Conservation (phyloP, 2,329 filamentous ascomycete species). For the Talaromyces marneffei region DNA sequence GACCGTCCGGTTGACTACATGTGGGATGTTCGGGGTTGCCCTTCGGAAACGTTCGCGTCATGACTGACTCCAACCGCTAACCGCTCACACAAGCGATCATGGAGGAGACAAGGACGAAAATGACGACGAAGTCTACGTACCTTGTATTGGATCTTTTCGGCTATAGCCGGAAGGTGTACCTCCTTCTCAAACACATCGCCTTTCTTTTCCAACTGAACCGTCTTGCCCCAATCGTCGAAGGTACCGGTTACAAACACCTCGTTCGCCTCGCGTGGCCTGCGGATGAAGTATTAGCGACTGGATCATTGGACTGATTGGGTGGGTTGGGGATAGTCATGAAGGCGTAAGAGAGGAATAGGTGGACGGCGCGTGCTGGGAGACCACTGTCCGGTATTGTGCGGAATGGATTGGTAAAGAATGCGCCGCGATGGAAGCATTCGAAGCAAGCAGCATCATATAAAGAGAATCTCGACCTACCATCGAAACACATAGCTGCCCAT, state of each 20-base stretch:
- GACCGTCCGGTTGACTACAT: background rate
- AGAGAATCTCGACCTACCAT: slow-evolving; percentile 27
- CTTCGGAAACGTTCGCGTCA: background rate
- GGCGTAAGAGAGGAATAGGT: background rate
- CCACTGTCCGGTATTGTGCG: background rate
- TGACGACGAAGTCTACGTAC: slow-evolving; percentile 47
- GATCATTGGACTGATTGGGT: background rate
- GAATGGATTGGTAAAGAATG: background rate
- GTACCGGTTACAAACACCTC: slow-evolving; percentile 94
- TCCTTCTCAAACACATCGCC: slow-evolving; percentile 71
- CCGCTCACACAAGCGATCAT: background rate
- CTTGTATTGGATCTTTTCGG: slow-evolving; percentile 88
- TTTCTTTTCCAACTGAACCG: slow-evolving; percentile 71
- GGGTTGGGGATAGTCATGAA: background rate
- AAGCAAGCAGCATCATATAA: background rate
- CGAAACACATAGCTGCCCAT: slow-evolving; percentile 35
- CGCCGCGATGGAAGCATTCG: background rate
- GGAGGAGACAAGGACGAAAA: background rate
- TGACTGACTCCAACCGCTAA: background rate
- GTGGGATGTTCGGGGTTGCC: background rate
- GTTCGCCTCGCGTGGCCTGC: slow-evolving; percentile 74
- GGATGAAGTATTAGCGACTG: background rate
- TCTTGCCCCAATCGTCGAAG: slow-evolving; percentile 91
- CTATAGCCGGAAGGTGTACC: slow-evolving; percentile 61
- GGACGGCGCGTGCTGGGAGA: background rate